phyloP scores from a whole-genome alignment of 176 grass and related monocot species.

The Phyllostachys edulis region DNA sequence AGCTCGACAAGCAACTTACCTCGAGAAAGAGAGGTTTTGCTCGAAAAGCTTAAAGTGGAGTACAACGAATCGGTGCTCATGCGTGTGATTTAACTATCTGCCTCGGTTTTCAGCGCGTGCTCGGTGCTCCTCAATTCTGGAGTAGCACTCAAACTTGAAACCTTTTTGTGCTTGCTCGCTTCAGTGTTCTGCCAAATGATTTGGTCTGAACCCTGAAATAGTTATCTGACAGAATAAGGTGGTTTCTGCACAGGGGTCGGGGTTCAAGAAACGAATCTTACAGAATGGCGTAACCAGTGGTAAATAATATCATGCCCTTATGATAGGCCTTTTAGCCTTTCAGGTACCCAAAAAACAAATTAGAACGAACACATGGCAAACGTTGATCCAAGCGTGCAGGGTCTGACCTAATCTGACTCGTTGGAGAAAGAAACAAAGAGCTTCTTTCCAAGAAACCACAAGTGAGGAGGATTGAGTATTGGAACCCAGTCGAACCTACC shows the following conservation, averaged over 20 bases:
- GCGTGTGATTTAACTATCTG: background rate
- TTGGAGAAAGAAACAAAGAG: background rate
- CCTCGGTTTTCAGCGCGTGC: slow-evolving; percentile 14
- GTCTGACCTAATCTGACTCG: slow-evolving; percentile 35
- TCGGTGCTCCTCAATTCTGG: slow-evolving; percentile 30
- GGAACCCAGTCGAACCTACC: slow-evolving; percentile 45
- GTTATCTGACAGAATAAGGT: background rate
- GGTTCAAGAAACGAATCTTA: slow-evolving; percentile 30
- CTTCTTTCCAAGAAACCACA: slow-evolving; percentile 5
- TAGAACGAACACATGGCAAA: slow-evolving; percentile 15
- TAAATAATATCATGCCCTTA: background rate
- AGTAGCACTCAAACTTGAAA: background rate
- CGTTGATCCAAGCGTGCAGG: slow-evolving; percentile 17
- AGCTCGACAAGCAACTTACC: background rate
- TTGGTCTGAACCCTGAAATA: background rate
- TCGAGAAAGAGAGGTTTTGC: background rate
- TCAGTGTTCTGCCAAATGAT: slow-evolving; percentile 33
- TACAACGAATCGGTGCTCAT: background rate
- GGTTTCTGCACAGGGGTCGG: background rate
- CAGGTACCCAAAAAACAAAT: slow-evolving; percentile 26
- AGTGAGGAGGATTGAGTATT: background rate
- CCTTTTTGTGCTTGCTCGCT: slow-evolving; percentile 21
- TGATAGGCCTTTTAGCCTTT: slow-evolving; percentile 23
- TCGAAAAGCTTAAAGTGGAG: background rate
- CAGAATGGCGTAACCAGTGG: background rate